Conservation (phyloP, 83 land plant genomes). For the Thuja plicata region DNA sequence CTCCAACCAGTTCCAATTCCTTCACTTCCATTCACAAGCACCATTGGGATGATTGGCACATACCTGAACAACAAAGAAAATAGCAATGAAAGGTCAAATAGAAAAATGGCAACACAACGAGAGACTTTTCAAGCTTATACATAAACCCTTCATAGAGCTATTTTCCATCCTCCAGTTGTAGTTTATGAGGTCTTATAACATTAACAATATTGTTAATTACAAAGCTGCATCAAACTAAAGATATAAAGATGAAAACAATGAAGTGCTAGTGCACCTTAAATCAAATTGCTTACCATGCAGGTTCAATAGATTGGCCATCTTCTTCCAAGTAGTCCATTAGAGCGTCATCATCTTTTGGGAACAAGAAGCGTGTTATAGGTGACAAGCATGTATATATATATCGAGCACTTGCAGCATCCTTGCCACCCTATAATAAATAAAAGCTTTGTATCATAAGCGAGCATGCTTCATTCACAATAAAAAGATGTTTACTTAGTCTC, state of each 20-base stretch:
- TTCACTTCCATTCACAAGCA: constrained; percentile 98
- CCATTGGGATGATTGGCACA: constrained; percentile 85
- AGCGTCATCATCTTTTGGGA: constrained; percentile 86
- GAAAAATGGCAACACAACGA: not conserved
- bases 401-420: constrained; percentile 97
- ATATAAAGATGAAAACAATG: not conserved
- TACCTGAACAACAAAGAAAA: constrained; percentile 59
- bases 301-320: constrained; percentile 95
- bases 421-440: constrained; percentile 81
- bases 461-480: not conserved
- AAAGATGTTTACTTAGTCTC: not conserved
- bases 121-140: not conserved
- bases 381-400: constrained; percentile 80
- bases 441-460: not conserved
- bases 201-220: not conserved
- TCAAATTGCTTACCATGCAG: constrained; percentile 58
- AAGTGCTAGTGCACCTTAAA: not conserved
- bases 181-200: not conserved
- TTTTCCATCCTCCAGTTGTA: not conserved
- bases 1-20: constrained; percentile 99
- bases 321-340: constrained; percentile 89
- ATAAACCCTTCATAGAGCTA: not conserved
- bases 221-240: not conserved
- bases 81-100: constrained; percentile 3
- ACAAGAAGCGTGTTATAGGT: constrained; percentile 74